Evolutionary conservation across 2,329 filamentous ascomycete genomes (phyloP).

Genomic region (Colletotrichum graminicola): DNA sequence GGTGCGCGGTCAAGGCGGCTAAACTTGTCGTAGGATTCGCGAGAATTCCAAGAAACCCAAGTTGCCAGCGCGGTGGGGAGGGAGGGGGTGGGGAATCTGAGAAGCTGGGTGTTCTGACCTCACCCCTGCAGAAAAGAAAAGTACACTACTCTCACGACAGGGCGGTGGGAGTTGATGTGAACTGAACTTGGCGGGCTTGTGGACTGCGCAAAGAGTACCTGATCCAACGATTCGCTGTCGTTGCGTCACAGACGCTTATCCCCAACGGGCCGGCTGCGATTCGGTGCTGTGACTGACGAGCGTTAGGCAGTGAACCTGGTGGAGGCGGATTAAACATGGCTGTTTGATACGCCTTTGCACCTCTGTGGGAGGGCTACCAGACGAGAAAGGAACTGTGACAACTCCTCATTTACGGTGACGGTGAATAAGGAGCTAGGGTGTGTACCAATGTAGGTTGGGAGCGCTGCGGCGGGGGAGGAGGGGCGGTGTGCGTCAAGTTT

Average conservation of each 20-base stretch:
- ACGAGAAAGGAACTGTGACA: not conserved
- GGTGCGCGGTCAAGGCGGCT: conserved; percentile 13
- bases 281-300: not conserved
- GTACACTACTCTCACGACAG: conserved; percentile 6
- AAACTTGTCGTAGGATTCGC: conserved; percentile 12
- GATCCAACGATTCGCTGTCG: not conserved
- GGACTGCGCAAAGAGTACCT: not conserved
- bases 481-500: not conserved
- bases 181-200: not conserved
- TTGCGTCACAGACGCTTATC: not conserved
- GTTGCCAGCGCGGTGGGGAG: conserved; percentile 9
- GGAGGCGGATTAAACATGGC: not conserved
- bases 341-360: not conserved
- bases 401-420: not conserved
- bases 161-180: not conserved
- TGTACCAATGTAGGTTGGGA: not conserved
- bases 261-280: conserved; percentile 1
- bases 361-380: not conserved
- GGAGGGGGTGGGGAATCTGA: conserved; percentile 23
- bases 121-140: conserved; percentile 21
- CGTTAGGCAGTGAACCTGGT: not conserved
- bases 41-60: not conserved
- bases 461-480: not conserved
- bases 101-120: conserved; percentile 32
- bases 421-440: not conserved